These are phyloP conservation scores for Scutellospora calospora DNA, from an alignment of 371 early-diverging fungal species.

Conservation along the genomic window DNA sequence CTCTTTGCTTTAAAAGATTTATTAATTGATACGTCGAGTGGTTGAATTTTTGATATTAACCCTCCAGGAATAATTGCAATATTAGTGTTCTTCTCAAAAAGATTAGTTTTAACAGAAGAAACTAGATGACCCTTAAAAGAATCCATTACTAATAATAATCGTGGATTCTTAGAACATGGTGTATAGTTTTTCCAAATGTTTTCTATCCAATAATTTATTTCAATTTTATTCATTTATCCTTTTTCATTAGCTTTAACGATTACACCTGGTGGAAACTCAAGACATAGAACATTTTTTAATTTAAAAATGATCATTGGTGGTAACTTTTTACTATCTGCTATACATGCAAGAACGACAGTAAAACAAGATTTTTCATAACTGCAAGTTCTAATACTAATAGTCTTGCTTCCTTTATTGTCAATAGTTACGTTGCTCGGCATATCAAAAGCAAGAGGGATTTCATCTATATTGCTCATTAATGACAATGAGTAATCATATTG, in stretches of 20 bases:
- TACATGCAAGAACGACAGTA: slow-evolving; percentile 6
- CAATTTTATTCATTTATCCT: not conserved
- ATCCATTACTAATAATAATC: slow-evolving; percentile 2
- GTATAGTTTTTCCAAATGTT: slow-evolving; percentile 5
- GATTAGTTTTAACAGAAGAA: not conserved
- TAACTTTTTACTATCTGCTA: slow-evolving; percentile 15
- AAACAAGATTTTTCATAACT: slow-evolving; percentile 10
- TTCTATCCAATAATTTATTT: slow-evolving; percentile 12
- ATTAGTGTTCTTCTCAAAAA: not conserved
- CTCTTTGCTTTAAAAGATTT: slow-evolving; percentile 17
- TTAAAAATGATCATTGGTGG: slow-evolving; percentile 9
- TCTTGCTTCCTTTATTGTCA: not conserved
- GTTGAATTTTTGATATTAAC: not conserved
- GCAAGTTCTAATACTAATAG: not conserved
- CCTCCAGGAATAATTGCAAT: not conserved
- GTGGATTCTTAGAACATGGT: not conserved
- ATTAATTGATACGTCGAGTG: slow-evolving; percentile 14
- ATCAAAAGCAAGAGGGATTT: slow-evolving; percentile 22
- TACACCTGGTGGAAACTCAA: not conserved
- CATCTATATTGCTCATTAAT: slow-evolving; percentile 21
- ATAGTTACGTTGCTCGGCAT: not conserved
- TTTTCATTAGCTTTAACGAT: not conserved
- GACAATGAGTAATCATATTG: slow-evolving; percentile 1
- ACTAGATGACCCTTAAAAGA: slow-evolving; percentile 9
- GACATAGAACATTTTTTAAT: not conserved